Evolutionary conservation across 176 grass and related monocot species (phyloP), one percentile per base, ranked within the genome.

Genomic region (Saccharum officinarum): DNA sequence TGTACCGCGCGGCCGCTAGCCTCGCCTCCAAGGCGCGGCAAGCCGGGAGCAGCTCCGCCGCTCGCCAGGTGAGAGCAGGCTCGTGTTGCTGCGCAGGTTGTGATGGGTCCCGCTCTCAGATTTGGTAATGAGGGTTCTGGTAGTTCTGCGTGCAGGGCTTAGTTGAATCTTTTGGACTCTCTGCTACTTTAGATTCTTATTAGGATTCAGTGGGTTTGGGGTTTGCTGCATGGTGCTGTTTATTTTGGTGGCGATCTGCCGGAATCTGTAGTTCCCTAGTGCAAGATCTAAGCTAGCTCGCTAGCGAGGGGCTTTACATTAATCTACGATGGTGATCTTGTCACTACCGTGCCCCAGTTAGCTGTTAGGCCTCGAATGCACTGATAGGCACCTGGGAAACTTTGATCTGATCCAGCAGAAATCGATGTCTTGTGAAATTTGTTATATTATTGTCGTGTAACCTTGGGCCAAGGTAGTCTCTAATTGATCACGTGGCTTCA

Each of bases 11-110:
- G 55, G 91, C 88, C 15, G 80, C 86, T 55, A 90, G 80, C 86
- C 83, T 98, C 74, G 91, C 86, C 83, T 94, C 93, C 69, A 95
- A 92, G 80, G 91, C 91, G 61, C 87, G 95, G 95, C 92, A 87
- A 86, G 87, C 87, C 55, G 85, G 92, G 64, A 91, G 80, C 80
- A 81, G 80, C 72, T 52, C 66, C 66, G 65, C 79, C 79, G 79
- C 83, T 26, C 86, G 83, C 82, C 95, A 95, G 92, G 96, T 95
- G 72, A 88, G 80, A 85, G 69, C 55, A 14, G 71, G 65, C 67
- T 45, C 31, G 22, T 69, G 69, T 44, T 39, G 69, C 39, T 33
- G 41, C 25, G 22, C 47, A 36, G 20, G 76, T 22, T 61, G 23
- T 38, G 49, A 10, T 67, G 11, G 28, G 13, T 50, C 17, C n/a